Conservation (phyloP, 148 eudicot genomes). For the Silene latifolia region DNA sequence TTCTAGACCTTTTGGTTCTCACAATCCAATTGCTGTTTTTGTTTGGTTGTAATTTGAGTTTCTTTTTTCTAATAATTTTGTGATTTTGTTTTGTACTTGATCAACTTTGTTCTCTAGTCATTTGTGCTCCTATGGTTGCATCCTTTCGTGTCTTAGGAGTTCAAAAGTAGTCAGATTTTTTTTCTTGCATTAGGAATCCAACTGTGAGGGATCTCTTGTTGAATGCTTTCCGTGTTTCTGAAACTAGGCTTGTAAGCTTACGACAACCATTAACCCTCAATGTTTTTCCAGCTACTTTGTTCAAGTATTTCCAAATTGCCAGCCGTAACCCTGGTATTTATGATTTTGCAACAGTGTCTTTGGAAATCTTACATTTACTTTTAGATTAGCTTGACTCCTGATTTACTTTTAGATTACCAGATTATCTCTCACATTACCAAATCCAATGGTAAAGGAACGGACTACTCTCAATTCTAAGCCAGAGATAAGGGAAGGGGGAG, state of each 20-base stretch:
- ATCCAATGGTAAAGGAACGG: not conserved
- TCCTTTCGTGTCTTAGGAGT: not conserved
- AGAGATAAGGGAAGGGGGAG: not conserved
- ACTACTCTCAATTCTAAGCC: not conserved
- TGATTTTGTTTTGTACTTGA: not conserved
- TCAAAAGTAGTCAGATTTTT: not conserved
- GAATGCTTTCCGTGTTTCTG: not conserved
- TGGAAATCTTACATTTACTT: not conserved
- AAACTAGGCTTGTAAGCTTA: not conserved
- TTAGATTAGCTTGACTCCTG: not conserved
- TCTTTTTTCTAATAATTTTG: not conserved
- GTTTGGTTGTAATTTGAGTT: not conserved
- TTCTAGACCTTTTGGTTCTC: too few relatives aligned
- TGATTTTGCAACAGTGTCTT: not conserved
- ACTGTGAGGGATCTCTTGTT: not conserved
- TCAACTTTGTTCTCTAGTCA: not conserved
- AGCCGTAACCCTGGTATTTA: not conserved
- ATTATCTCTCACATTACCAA: too few relatives aligned
- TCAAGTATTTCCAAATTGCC: not conserved
- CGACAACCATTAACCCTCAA: not conserved
- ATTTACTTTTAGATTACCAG: not conserved
- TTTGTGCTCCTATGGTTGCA: not conserved
- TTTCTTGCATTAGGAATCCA: not conserved
- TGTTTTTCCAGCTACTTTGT: too few relatives aligned
- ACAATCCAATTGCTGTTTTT: too few relatives aligned